Evolutionary conservation across 176 grass and related monocot species (phyloP), one percentile per base, ranked within the genome.

Genomic region (Luzula sylvatica): DNA sequence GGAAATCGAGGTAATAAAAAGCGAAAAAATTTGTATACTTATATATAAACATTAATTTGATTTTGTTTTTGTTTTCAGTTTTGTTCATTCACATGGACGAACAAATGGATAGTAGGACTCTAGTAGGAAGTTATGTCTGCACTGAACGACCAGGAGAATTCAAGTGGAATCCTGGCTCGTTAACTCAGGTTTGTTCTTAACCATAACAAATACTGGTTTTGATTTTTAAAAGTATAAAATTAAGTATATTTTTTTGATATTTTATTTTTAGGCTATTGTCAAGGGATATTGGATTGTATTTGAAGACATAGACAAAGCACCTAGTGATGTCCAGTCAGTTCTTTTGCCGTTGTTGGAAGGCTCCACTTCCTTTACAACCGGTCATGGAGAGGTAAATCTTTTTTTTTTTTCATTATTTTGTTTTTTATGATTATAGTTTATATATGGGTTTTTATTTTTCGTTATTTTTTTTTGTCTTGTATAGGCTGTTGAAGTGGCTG

Each of bases 281-380:
- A 86, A 82, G 66, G 89, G 89, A 13, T 95, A 75, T 63, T 95
- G 89, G 89, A 78, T 95, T 65, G 80, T 85, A 62, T 85, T 95
- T 73, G 77, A 95, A 79, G 84, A 95, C 69, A 85, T 95, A 38
- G 83, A 95, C 77, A 95, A 88, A 73, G 80, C 89, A 52, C 83
- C 89, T 54, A 88, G 48, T 73, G 83, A 95, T 60, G 72, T 95
- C 43, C 83, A 85, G 26, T 85, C 89, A 75, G 72, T 87, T 18
- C 68, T 95, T 66, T 46, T 95, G 52, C 89, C 89, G 22, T 70
- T 95, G 44, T 70, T 95, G 71, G 83, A 95, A 76, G 83, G 89
- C 62, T 76, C 80, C 57, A 79, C 43, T 65, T 72, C 63, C 22
- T 95, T 95, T 57, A 59, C 76, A 50, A 83, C 87, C 27, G 80